Evolutionary conservation across 2,329 filamentous ascomycete species (phyloP).

Genomic region (Aspergillus texensis): DNA sequence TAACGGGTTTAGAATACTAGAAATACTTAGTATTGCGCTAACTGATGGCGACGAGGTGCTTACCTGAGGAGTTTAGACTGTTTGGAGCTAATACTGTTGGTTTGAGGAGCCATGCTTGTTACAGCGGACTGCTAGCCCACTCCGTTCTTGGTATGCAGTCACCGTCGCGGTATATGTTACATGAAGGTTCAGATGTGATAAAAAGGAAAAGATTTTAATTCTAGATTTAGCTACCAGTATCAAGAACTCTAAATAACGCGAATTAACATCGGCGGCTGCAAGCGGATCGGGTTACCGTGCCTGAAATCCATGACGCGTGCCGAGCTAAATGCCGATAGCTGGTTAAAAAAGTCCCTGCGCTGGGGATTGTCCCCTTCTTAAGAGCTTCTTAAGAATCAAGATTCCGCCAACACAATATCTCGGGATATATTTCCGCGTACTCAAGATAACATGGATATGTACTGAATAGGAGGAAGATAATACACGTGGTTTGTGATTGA

Average conservation of each 20-base stretch:
- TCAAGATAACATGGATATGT: neutral
- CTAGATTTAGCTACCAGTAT: neutral
- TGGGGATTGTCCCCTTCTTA: neutral
- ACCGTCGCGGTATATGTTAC: neutral
- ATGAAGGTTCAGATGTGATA: neutral
- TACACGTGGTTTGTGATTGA: neutral
- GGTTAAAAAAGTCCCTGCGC: neutral
- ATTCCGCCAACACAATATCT: neutral
- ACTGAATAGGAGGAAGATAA: neutral
- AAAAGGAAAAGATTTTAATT: neutral
- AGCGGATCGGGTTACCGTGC: slow-evolving; percentile 29
- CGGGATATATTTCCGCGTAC: neutral
- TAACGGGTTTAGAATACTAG: slow-evolving; percentile 18
- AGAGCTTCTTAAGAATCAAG: neutral
- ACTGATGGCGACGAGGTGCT: neutral
- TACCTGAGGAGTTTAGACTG: slow-evolving; percentile 16
- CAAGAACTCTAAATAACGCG: neutral
- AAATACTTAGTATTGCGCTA: neutral
- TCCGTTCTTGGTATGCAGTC: neutral
- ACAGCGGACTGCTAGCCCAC: neutral
- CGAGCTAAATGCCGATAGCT: slow-evolving; percentile 28
- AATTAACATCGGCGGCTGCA: slow-evolving; percentile 12
- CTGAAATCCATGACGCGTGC: slow-evolving; percentile 19
- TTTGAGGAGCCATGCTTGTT: slow-evolving; percentile 15
- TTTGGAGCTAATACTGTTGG: slow-evolving; percentile 3